Conservation (phyloP, 441 rosid species). For the Aleurites moluccanus region DNA sequence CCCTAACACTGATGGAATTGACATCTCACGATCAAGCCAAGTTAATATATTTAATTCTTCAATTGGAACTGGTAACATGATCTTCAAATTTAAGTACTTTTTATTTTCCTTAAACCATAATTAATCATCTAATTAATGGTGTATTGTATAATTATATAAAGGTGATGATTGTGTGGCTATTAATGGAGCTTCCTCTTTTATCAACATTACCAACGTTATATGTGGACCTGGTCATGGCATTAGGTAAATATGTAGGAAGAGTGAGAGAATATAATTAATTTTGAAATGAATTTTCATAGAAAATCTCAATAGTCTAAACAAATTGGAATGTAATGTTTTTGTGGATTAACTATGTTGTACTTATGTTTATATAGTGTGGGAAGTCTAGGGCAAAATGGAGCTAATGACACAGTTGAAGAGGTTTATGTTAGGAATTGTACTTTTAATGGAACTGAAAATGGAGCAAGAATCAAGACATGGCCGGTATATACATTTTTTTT, state of each 20-base stretch:
- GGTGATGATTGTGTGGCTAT: constrained; percentile 54
- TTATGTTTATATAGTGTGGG: constrained; percentile 31
- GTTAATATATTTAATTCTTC: constrained; percentile 20
- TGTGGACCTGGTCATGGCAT: constrained; percentile 61
- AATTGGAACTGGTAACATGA: constrained; percentile 38
- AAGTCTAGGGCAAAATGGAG: constrained; percentile 32
- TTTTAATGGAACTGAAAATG: constrained; percentile 29
- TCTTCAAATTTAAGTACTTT: no score
- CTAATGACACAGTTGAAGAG: constrained; percentile 22
- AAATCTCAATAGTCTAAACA: no score
- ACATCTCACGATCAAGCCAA: constrained; percentile 23
- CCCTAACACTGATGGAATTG: constrained; percentile 54
- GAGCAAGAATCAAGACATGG: constrained; percentile 50
- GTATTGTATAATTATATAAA: background rate
- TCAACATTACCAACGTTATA: constrained; percentile 29
- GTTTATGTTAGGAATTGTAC: constrained; percentile 30
- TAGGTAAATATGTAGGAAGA: constrained; percentile 17
- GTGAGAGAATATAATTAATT: no score
- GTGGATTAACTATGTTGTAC: no score
- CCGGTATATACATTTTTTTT: constrained; percentile 37
- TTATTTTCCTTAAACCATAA: background rate
- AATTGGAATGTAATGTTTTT: no score
- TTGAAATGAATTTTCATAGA: no score
- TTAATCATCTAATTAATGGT: background rate
- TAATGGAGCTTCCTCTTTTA: constrained; percentile 21